A percentile compares a stretch with the other conserved stretches of the same genome.
phyloP scores from a whole-genome alignment of 1,284 basidiomycete species.

The Volvariella volvacea region DNA sequence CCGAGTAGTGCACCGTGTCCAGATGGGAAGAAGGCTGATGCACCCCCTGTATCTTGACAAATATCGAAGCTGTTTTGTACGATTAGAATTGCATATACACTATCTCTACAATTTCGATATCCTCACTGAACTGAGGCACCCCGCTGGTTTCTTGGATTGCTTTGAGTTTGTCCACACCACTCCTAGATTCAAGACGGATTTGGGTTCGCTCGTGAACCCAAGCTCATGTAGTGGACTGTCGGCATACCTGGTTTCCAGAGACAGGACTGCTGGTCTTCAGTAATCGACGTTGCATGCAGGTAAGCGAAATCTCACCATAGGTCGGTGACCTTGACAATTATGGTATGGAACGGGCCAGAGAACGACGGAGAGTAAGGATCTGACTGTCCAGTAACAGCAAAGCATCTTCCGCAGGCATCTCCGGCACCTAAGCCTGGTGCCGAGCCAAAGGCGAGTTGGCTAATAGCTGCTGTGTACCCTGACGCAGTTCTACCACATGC shows the following conservation, averaged over 20 bases:
- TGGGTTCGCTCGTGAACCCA: slow-evolving; percentile 1
- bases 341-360: slow-evolving; percentile 44
- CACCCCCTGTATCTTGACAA: slow-evolving; percentile 50
- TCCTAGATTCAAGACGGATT: slow-evolving; percentile 19
- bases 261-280: slow-evolving; percentile 26
- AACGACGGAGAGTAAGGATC: slow-evolving; percentile 48
- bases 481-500: slow-evolving; percentile 46
- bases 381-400: slow-evolving; percentile 38
- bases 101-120: neutral
- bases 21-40: slow-evolving; percentile 47
- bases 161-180: slow-evolving; percentile 47
- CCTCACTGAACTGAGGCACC: slow-evolving; percentile 49
- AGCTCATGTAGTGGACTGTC: slow-evolving; percentile 7
- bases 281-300: slow-evolving; percentile 8
- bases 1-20: slow-evolving; percentile 47
- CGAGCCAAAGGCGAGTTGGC: slow-evolving; percentile 48
- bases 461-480: slow-evolving; percentile 52
- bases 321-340: slow-evolving; percentile 53
- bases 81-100: slow-evolving; percentile 1
- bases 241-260: slow-evolving; percentile 32
- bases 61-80: slow-evolving; percentile 43
- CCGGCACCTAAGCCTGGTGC: slow-evolving; percentile 42
- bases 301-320: slow-evolving; percentile 26
- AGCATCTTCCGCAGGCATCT: slow-evolving; percentile 58
- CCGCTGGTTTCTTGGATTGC: slow-evolving; percentile 37